Percentiles rank a stretch among this genome's conserved stretches.
Evolutionary conservation across 768 basidiomycete genomes (phyloP).

Genomic region (Phlebiopsis gigantea): DNA sequence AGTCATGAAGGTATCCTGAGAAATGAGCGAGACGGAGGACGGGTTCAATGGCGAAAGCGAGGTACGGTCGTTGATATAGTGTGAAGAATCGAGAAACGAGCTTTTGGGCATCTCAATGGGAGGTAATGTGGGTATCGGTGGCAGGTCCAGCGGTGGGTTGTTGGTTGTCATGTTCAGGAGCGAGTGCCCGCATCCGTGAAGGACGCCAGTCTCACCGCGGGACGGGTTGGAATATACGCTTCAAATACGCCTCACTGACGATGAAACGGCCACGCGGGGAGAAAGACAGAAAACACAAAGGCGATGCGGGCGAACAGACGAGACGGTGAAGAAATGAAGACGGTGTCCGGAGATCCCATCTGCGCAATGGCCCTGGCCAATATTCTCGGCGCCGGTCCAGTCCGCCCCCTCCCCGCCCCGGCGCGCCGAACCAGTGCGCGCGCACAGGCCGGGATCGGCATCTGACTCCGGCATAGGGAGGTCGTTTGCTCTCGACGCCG

Average conservation of each 20-base stretch:
- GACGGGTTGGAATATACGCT: not conserved
- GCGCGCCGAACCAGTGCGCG: not conserved
- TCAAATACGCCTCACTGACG: not conserved
- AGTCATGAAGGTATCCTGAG: constrained; percentile 24
- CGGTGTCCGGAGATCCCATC: constrained; percentile 3
- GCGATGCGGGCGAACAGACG: not conserved
- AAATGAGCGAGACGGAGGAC: constrained; percentile 21
- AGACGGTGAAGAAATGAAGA: constrained; percentile 8
- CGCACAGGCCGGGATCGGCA: not conserved
- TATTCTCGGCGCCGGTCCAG: constrained; percentile 3
- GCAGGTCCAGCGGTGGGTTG: constrained; percentile 26
- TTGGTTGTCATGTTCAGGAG: constrained; percentile 20
- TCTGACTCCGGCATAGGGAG: not conserved
- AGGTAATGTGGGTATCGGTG: constrained; percentile 37
- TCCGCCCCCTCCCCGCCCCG: not conserved
- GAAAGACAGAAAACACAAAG: not conserved
- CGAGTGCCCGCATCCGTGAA: constrained; percentile 11
- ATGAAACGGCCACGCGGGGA: not conserved
- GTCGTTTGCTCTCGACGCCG: not conserved
- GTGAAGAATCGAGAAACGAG: constrained; percentile 24
- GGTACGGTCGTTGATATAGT: constrained; percentile 34
- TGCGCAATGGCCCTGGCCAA: not conserved
- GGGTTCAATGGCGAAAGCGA: constrained; percentile 41
- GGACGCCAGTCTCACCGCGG: not conserved
- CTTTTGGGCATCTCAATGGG: constrained; percentile 37